Percentiles rank a stretch among this genome's conserved stretches.
These are phyloP conservation scores for Bipolaris oryzae DNA, from an alignment of 2,329 filamentous ascomycete genomes.

Conservation along the genomic window DNA sequence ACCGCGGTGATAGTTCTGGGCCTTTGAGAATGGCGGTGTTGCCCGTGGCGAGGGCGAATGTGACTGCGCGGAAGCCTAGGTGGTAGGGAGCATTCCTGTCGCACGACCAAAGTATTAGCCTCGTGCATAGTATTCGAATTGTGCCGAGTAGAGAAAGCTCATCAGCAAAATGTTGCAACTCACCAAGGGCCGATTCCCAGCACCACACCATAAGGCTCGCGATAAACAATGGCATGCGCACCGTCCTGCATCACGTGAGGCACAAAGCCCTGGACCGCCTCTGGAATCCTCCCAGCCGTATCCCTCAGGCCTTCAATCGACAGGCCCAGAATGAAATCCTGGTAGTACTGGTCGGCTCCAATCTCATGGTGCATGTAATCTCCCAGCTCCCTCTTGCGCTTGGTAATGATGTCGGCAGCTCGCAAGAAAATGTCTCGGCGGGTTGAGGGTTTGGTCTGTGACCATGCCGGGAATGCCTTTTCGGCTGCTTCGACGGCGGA, in stretches of 20 bases:
- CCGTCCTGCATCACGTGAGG: slow-evolving; percentile 1
- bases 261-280: neutral
- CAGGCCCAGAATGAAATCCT: neutral
- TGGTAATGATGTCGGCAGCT: slow-evolving; percentile 1
- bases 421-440: neutral
- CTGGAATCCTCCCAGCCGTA: neutral
- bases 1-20: slow-evolving; percentile 11
- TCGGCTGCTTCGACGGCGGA: neutral
- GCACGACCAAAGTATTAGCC: neutral
- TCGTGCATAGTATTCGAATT: neutral
- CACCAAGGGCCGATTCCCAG: slow-evolving; percentile 14
- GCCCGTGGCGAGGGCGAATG: slow-evolving; percentile 50
- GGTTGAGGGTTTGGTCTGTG: neutral
- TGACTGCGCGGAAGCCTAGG: slow-evolving; percentile 32
- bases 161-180: neutral
- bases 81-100: slow-evolving; percentile 9
- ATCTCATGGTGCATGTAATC: slow-evolving; percentile 1
- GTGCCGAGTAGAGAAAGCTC: neutral
- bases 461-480: neutral
- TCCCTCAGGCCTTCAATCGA: neutral
- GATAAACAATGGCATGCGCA: slow-evolving; percentile 10
- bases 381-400: neutral
- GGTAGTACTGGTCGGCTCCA: neutral
- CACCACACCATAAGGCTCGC: slow-evolving; percentile 13
- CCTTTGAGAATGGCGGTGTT: slow-evolving; percentile 38